A percentile compares a stretch with the other conserved stretches of the same genome.
These are phyloP conservation scores for Colletotrichum endophyticum DNA, from an alignment of 2,329 filamentous ascomycete species.

Conservation along the genomic window DNA sequence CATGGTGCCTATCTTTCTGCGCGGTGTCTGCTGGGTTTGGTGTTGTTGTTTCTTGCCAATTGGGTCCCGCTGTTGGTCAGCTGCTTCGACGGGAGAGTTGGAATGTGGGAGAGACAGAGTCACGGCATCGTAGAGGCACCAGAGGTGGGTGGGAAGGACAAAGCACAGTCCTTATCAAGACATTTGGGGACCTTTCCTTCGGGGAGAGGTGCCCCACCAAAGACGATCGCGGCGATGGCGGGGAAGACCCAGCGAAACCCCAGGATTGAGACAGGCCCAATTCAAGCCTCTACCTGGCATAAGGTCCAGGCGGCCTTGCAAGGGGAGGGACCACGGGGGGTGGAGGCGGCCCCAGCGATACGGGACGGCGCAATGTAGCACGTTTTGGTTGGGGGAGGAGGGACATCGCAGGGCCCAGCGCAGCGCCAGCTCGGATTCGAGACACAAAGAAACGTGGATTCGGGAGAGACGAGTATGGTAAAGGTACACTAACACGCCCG, in stretches of 20 bases:
- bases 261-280: neutral
- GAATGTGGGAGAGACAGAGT: neutral
- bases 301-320: neutral
- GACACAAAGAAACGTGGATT: neutral
- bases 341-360: neutral
- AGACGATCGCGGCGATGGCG: neutral
- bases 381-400: neutral
- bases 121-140: neutral
- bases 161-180: constrained; percentile 12
- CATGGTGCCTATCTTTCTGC: neutral
- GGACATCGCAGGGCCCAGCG: neutral
- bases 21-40: neutral
- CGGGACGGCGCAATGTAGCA: neutral
- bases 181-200: neutral
- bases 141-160: neutral
- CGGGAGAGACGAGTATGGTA: neutral
- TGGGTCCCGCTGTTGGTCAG: neutral
- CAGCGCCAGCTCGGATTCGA: neutral
- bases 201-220: constrained; percentile 3
- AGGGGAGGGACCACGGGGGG: neutral
- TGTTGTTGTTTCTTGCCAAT: neutral
- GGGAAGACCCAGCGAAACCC: constrained; percentile 14
- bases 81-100: neutral
- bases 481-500: neutral
- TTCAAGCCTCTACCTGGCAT: neutral